phyloP scores from a whole-genome alignment of 2,329 filamentous ascomycete genomes.

The Juglanconis sp. region DNA sequence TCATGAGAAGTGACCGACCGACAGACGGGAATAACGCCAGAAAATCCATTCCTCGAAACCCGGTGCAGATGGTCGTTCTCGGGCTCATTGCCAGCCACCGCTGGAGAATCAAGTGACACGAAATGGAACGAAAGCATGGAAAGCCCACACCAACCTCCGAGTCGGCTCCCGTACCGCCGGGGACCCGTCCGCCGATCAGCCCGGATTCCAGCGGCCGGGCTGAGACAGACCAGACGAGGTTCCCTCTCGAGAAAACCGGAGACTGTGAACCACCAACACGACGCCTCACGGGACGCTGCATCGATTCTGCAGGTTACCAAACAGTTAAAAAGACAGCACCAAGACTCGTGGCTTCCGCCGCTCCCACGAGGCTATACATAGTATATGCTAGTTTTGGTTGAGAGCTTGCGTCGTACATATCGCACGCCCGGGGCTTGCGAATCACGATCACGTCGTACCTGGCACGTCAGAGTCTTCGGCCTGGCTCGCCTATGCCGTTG shows the following conservation, averaged over 20 bases:
- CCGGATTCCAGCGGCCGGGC: neutral
- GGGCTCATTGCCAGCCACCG: neutral
- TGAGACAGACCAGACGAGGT: neutral
- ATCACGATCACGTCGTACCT: conserved; percentile 10
- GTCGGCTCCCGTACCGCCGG: conserved; percentile 4
- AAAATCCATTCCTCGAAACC: neutral
- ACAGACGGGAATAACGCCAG: neutral
- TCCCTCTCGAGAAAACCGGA: neutral
- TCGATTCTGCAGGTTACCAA: conserved; percentile 1
- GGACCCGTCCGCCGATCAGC: neutral
- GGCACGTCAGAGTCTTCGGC: conserved; percentile 1
- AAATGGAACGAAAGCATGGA: no score
- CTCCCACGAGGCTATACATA: no score
- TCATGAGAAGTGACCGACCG: conserved; percentile 1
- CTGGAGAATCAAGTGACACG: no score
- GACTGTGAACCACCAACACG: neutral
- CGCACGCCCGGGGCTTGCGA: neutral
- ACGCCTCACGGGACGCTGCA: neutral
- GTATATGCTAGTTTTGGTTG: neutral
- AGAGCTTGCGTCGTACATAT: neutral
- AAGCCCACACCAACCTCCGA: neutral
- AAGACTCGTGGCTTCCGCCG: neutral
- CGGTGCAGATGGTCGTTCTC: neutral
- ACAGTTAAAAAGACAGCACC: neutral
- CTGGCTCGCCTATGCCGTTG: conserved; percentile 1